A percentile compares a stretch with the other conserved stretches of the same genome.
phyloP scores from a whole-genome alignment of 805 yeast species.

The Lipomyces orientalis region DNA sequence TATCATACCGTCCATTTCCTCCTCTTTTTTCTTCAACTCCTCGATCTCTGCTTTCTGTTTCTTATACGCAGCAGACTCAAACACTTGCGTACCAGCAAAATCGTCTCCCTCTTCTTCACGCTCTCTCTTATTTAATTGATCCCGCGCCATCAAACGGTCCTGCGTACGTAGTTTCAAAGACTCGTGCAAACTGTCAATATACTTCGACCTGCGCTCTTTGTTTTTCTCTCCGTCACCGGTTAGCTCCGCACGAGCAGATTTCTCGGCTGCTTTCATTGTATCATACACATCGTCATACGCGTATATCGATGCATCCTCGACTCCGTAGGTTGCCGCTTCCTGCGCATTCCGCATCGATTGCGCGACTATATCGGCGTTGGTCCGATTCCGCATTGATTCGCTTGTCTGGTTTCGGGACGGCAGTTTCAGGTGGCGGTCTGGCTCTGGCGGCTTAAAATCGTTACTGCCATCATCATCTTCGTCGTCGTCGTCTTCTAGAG shows the following conservation, averaged over 20 bases:
- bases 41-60: slow-evolving; percentile 47
- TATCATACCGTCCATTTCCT: slow-evolving; percentile 25
- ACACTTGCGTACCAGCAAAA: slow-evolving; percentile 51
- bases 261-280: slow-evolving; percentile 46
- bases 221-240: slow-evolving; percentile 14
- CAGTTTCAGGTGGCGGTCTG: slow-evolving; percentile 3
- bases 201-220: slow-evolving; percentile 41
- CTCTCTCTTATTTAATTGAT: slow-evolving; percentile 49
- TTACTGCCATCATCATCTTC: slow-evolving; percentile 10
- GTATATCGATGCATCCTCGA: slow-evolving; percentile 41
- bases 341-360: slow-evolving; percentile 19
- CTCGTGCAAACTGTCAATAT: slow-evolving; percentile 51
- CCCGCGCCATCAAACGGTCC: slow-evolving; percentile 52
- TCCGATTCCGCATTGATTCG: not conserved
- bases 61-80: slow-evolving; percentile 57
- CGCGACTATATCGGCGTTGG: slow-evolving; percentile 28
- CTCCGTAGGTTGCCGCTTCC: slow-evolving; percentile 7
- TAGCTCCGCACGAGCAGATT: slow-evolving; percentile 11
- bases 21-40: slow-evolving; percentile 35
- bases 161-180: slow-evolving; percentile 54
- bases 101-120: slow-evolving; percentile 51
- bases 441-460: not conserved
- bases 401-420: not conserved
- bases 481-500: slow-evolving; percentile 16
- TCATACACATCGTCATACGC: slow-evolving; percentile 58